A percentile compares a stretch with the other conserved stretches of the same genome.
Conservation (phyloP, 140 eudicot species). For the Stevia rebaudiana region DNA sequence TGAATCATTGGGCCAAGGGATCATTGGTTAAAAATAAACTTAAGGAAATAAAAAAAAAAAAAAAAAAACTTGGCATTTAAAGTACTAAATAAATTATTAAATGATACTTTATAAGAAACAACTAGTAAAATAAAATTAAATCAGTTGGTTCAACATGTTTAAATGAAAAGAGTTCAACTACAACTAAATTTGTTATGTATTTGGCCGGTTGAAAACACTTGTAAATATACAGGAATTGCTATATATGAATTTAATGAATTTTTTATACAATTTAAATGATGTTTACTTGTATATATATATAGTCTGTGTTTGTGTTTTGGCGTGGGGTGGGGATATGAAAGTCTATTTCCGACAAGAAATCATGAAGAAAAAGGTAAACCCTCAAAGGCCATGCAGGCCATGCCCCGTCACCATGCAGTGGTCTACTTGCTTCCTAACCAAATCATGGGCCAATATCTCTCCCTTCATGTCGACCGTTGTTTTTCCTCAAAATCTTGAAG, state of each 20-base stretch:
- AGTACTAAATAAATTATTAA: too few relatives aligned
- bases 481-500: slow-evolving; percentile 3
- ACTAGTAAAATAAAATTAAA: too few relatives aligned
- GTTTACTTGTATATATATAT: neutral
- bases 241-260: neutral
- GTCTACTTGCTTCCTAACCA: slow-evolving; percentile 42
- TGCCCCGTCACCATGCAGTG: slow-evolving; percentile 51
- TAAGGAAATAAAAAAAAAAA: too few relatives aligned
- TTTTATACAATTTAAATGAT: neutral
- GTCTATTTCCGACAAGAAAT: slow-evolving; percentile 52
- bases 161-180: too few relatives aligned
- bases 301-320: neutral
- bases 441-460: slow-evolving; percentile 27
- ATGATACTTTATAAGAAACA: too few relatives aligned
- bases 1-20: too few relatives aligned
- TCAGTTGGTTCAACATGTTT: too few relatives aligned
- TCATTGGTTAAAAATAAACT: too few relatives aligned
- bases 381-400: slow-evolving; percentile 39
- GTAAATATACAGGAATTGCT: neutral
- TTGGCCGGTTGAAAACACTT: too few relatives aligned
- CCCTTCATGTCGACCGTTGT: slow-evolving; percentile 41
- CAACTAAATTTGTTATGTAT: too few relatives aligned
- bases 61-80: too few relatives aligned
- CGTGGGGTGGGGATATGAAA: neutral
- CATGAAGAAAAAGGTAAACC: slow-evolving; percentile 29